Percentiles rank a stretch among this genome's conserved stretches.
Conservation (phyloP, 768 basidiomycete species). For the Psilocybe subaeruginosa region DNA sequence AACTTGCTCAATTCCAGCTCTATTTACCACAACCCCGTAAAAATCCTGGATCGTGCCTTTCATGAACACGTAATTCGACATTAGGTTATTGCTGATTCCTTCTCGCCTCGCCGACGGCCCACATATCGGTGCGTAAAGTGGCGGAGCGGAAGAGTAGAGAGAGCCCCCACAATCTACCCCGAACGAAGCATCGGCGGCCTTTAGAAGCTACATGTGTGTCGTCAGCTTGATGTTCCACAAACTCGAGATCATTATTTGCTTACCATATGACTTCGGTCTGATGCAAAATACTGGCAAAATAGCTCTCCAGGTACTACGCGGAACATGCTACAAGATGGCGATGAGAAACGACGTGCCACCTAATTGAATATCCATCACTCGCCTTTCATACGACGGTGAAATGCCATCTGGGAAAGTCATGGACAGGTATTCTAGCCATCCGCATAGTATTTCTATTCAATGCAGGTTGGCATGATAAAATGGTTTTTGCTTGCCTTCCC, state of each 20-base stretch:
- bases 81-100: constrained; percentile 54
- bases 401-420: constrained; percentile 45
- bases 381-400: constrained; percentile 48
- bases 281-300: constrained; percentile 66
- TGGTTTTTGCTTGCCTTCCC: constrained; percentile 42
- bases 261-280: constrained; percentile 81
- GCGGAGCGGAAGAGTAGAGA: constrained; percentile 48
- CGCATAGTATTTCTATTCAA: background rate
- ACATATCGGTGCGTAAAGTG: constrained; percentile 50
- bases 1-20: constrained; percentile 37
- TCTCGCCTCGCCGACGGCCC: constrained; percentile 42
- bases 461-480: background rate
- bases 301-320: constrained; percentile 56
- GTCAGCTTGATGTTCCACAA: background rate
- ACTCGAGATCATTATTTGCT: constrained; percentile 19
- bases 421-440: constrained; percentile 45
- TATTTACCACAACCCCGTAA: constrained; percentile 35
- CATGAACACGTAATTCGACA: constrained; percentile 62
- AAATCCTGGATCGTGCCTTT: constrained; percentile 23
- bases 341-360: background rate
- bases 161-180: background rate
- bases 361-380: constrained; percentile 8
- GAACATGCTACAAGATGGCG: constrained; percentile 49
- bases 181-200: background rate
- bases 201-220: background rate